Base-by-base conservation (phyloP, 257 asterid species). In the Sherardia arvensis region DNA sequence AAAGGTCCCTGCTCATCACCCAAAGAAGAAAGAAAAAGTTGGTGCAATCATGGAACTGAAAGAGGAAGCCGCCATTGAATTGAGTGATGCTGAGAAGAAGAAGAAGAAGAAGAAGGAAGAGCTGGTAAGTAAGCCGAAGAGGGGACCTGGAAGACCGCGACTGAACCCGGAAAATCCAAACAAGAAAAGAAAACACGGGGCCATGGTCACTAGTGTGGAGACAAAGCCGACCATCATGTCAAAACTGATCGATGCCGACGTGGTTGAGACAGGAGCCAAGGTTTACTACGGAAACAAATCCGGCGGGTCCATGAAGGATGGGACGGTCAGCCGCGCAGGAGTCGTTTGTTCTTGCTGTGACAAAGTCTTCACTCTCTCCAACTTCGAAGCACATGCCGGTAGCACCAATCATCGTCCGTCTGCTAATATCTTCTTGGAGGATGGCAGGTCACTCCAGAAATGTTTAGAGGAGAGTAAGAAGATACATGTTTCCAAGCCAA, bases 301-400 rank as follows among this genome's bases (percentile, higher is more conserved):
- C 34, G 79, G 80, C 7, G 59, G 18, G 20, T 58, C 69, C 15
- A 71, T 67, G 73, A 79, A 74, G 60, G 92, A 90, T 71, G 99
- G 99, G 22, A 69, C 77, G 63, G 70, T 87, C 80, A 78, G 85
- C 58, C 95, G 94, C 57, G 90, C 85, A 33, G 99, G 99, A 67
- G 90, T 93, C 73, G 83, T 80, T 71, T 93, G 99, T 64, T 65
- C 67, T 65, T 93, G 99, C 69, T 93, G 97, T 61, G 83, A 79
- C 54, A 60, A 30, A 9, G 74, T 78, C 47, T 90, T 79, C 74
- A 54, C 86, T 56, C 85, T 90, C 65, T 68, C 76, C 65, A 78
- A 60, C 22, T 93, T 93, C 67, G 95, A 84, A 76, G 65, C 45
- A 43, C 99, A 93, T 81, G 95, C 95, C 68, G 94, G 97, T 29